Evolutionary conservation across 179 eudicot species (phyloP), one percentile per base, ranked within the genome.

Genomic region (Silene coronaria): DNA sequence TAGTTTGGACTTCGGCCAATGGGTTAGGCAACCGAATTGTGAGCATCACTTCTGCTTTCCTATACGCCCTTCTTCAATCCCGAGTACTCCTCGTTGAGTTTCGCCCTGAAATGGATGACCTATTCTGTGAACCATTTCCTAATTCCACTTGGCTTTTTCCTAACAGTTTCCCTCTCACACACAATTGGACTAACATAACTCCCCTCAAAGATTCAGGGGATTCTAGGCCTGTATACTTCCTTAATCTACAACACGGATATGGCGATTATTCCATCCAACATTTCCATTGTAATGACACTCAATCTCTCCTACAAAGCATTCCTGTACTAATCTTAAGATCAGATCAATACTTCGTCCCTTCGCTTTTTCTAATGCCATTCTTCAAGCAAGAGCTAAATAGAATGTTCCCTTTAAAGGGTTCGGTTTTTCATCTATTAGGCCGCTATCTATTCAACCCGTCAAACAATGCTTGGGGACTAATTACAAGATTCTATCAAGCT

Each of bases 101-200:
- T 71, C 88, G 85, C 55, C 38, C 67, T 6, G 90, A 89, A 4
- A 83, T 90, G 70, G 55, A 76, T 27, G 86, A 82, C 58, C 84
- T 91, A 30, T 88, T 91, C 77, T 91, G 97, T 55, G 92, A 91
- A 53, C 95, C 97, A 0, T 90, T 92, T 82, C 91, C 89, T 0
- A 85, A 84, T 13, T 80, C 75, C 58, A 83, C 97, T 0, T 92
- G 97, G 97, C 71, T 87, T 32, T 86, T 89, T 26, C 96, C 97
- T 0, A 27, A 61, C 0, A 86, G 87, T 51, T 92, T 89, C 72
- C 96, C 93, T 11, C 46, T 87, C 19, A 80, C 38, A 57, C 60
- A 77, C 53, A 77, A 77, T 26, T 87, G 88, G 82, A 67, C 57
- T 48, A 61, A 84, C 21, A 62, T 77, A 19, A 74, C 77, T 23